Percentiles rank a stretch among this genome's conserved stretches.
Conservation (phyloP, 768 basidiomycete species). For the Tulasnella sp. region DNA sequence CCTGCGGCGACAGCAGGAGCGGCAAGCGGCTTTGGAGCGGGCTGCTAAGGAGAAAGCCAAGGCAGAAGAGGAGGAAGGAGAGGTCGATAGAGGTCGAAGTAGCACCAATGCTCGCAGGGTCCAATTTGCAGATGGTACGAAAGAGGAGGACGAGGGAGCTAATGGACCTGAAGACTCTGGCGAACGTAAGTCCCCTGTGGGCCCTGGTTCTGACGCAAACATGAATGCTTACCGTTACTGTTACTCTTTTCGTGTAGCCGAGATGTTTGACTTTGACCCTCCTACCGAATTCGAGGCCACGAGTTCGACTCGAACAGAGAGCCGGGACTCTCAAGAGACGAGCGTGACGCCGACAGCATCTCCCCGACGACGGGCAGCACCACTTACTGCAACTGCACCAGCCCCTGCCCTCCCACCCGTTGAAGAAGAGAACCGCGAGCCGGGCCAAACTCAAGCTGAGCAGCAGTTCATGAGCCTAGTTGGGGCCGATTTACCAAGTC, state of each 20-base stretch:
- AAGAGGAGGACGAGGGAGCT: slow-evolving; percentile 1
- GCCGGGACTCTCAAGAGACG: not conserved
- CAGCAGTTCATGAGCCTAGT: slow-evolving; percentile 19
- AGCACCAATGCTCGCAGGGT: slow-evolving; percentile 16
- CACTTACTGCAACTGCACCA: not conserved
- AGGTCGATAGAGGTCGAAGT: slow-evolving; percentile 1
- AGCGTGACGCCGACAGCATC: slow-evolving; percentile 21
- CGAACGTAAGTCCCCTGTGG: slow-evolving; percentile 3
- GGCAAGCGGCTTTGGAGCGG: not conserved
- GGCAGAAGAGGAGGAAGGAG: not conserved
- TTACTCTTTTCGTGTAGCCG: not conserved
- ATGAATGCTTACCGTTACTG: not conserved
- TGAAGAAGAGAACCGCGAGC: not conserved
- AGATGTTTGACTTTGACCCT: slow-evolving; percentile 24
- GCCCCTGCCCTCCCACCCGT: not conserved
- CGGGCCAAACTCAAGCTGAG: not conserved
- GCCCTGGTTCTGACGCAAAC: not conserved
- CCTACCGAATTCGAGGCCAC: not conserved
- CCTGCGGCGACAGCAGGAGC: not conserved
- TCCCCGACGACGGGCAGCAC: not conserved
- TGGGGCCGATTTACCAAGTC: slow-evolving; percentile 18
- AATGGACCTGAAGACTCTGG: not conserved
- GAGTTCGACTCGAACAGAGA: not conserved
- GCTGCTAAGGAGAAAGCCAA: not conserved
- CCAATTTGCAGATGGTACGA: slow-evolving; percentile 12